Base-by-base conservation (phyloP, 2,329 filamentous ascomycete species). In the Diaporthe sp. region DNA sequence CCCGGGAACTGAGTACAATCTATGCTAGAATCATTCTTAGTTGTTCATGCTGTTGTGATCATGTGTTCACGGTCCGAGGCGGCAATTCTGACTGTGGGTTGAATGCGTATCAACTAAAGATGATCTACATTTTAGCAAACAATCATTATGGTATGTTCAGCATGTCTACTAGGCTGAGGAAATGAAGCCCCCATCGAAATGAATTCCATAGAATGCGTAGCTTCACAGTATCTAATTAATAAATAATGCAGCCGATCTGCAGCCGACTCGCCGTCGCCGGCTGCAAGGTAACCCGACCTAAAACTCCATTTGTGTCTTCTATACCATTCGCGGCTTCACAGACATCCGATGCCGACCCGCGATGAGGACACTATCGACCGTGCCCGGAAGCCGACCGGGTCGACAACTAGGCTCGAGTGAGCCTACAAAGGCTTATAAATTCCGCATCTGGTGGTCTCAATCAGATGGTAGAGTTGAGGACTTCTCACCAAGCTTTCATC, bases 321-420 rank as follows among this genome's bases (percentile, higher is more conserved):
- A 17, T 34, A 17, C 28, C 61, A 31, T 42, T 65, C 61, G 61
- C 42, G 61, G 8, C 25, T 49, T 65, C 28, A 44, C 39, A 22
- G 17, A n/a, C 61, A n/a, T n/a, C 61, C 61, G 61, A 65, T 49
- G 28, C 61, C 61, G 61, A 49, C 13, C 25, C 42, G 39, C 25
- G 39, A 15, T 31, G 39, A 49, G 17, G 4, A n/a, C 2, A 34
- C 15, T 31, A 12, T 13, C 6, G 8, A 22, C 17, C 5, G 28
- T 65, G 20, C n/a, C 4, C 28, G 17, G 4, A 65, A n/a, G 20
- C 12, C 17, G 25, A 49, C 6, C 8, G 2, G 7, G 42, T 3
- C 3, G 42, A n/a, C 15, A 49, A 10, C 8, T n/a, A 7, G 8
- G 20, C 15, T 8, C 12, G 2, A 28, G 28, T 3, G 15, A 20